Evolutionary conservation across 2,329 filamentous ascomycete genomes (phyloP).

Genomic region (Cytospora piceae): DNA sequence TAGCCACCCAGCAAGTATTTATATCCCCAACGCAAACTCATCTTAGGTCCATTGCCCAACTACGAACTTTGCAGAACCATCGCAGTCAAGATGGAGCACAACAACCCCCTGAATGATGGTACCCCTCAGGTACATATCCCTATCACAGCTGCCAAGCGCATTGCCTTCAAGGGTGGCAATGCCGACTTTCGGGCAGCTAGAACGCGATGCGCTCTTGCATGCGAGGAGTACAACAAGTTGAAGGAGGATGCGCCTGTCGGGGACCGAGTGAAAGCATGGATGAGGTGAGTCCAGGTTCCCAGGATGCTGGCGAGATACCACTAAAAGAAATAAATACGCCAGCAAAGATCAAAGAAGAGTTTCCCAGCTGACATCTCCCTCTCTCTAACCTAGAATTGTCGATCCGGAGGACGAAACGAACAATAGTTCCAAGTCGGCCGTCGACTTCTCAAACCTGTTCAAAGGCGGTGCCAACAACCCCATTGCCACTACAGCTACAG

Average conservation of each 20-base stretch:
- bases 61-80: neutral
- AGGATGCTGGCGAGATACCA: neutral
- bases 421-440: constrained; percentile 33
- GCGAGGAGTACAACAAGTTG: constrained; percentile 38
- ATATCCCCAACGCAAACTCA: neutral
- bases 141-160: neutral
- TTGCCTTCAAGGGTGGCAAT: constrained; percentile 38
- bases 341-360: no score
- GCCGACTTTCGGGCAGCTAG: constrained; percentile 38
- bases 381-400: constrained; percentile 34
- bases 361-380: neutral
- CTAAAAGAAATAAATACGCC: neutral
- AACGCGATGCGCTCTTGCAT: constrained; percentile 37
- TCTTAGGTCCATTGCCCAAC: no score
- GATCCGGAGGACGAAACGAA: constrained; percentile 34
- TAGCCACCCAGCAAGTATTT: no score
- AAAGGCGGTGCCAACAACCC: neutral
- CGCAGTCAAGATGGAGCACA: neutral
- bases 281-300: constrained; percentile 33
- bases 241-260: constrained; percentile 37
- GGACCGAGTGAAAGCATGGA: constrained; percentile 35
- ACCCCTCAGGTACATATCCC: neutral
- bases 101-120: neutral
- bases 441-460: constrained; percentile 33
- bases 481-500: neutral